Evolutionary conservation across 768 basidiomycete genomes (phyloP), one percentile per base, ranked within the genome.

Genomic region (Leccinum broughii): DNA sequence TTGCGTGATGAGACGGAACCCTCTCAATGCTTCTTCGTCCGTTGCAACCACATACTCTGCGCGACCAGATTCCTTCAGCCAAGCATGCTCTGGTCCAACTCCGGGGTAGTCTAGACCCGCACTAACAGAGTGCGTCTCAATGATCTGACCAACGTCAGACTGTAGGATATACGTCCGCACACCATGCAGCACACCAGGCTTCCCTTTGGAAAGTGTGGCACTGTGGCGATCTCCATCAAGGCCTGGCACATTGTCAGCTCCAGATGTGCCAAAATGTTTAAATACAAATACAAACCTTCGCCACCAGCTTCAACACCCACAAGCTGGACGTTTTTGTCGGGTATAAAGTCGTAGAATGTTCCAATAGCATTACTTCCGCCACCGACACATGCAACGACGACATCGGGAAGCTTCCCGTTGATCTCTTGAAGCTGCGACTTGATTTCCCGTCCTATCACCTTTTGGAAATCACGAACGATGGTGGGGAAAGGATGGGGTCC

Each of bases 401-500:
- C 92, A 65, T 98, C 95, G 8, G 96, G 97, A 4, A 98, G 85
- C 75, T 95, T 97, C 22, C 92, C 90, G 50, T 80, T 81, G 49
- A 75, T 77, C 55, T 84, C 87, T 55, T 83, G 74, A 63, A 98
- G 73, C 75, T 98, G 97, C 17, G 77, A 77, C 76, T 94, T 98
- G 78, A 98, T 97, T 77, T 99, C 97, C 71, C 88, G 79, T 3
- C 96, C 90, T 65, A 99, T 99, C 39, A 98, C 85, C 65, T 88
- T 87, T 72, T 99, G 97, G 84, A 95, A 98, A 75, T 99, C 97
- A 51, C 97, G 89, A 48, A 99, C 97, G 60, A 99, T 93, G 22
- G 97, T 98, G 2, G 97, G 97, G 86, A 99, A 98, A 2, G 97
- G 97, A 74, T 98, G 95, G 3, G 97, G 97, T 15, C 97, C 97